Evolutionary conservation across 345 rosid genomes (phyloP).

Genomic region (Xanthoceras sorbifolium): DNA sequence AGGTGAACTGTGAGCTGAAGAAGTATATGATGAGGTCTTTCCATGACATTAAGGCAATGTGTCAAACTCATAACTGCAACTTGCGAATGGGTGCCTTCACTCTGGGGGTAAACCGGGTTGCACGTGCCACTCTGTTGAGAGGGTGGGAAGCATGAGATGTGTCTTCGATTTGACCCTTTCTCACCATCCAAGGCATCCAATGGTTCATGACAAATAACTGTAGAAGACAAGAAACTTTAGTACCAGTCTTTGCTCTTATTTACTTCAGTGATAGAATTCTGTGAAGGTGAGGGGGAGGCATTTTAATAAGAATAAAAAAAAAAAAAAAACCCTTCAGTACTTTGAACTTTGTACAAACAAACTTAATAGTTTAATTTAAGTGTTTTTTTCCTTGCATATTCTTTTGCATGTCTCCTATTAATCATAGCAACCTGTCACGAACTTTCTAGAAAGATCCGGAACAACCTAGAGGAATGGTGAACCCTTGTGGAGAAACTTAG

Average conservation of each 20-base stretch:
- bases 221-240: neutral
- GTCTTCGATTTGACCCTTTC: neutral
- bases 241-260: neutral
- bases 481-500: too few species aligned
- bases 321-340: neutral
- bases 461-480: too few species aligned
- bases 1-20: slow-evolving; percentile 39
- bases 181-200: neutral
- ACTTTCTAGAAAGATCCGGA: too few species aligned
- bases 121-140: slow-evolving; percentile 42
- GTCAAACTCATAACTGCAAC: slow-evolving; percentile 41
- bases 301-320: neutral
- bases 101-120: slow-evolving; percentile 47
- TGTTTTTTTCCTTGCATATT: neutral
- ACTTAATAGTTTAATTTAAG: neutral
- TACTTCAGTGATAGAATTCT: too few species aligned
- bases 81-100: slow-evolving; percentile 56
- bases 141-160: slow-evolving; percentile 46
- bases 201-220: neutral
- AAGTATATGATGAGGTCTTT: slow-evolving; percentile 47
- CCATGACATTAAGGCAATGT: slow-evolving; percentile 42
- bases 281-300: neutral
- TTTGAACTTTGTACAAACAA: neutral
- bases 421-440: neutral
- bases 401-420: neutral